Percentiles rank a stretch among this genome's conserved stretches.
phyloP scores from a whole-genome alignment of 106 monocot genomes.

The Dendrobium officinale region DNA sequence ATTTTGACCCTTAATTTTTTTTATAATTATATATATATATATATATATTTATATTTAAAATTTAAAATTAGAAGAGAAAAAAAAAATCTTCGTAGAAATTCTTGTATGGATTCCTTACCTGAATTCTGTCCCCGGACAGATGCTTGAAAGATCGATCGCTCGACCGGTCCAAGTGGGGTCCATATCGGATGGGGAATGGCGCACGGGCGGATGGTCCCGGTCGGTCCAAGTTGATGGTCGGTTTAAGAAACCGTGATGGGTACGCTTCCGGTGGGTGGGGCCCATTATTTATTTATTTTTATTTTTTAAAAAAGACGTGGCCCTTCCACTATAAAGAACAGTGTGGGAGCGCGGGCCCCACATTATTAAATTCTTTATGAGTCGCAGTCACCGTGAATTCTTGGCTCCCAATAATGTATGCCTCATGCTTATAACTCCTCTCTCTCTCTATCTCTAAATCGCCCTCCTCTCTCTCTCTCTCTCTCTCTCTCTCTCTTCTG shows the following conservation, averaged over 20 bases:
- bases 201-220: conserved; percentile 1
- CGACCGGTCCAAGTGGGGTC: not conserved
- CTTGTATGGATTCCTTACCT: too few species aligned
- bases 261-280: not conserved
- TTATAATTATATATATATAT: too few species aligned
- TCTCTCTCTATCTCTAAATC: not conserved
- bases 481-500: not conserved
- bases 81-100: too few species aligned
- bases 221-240: not conserved
- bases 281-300: not conserved
- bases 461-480: not conserved
- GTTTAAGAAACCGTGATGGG: not conserved
- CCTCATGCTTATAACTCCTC: not conserved
- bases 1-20: too few species aligned
- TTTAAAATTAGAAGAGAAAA: too few species aligned
- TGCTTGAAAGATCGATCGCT: too few species aligned
- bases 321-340: not conserved
- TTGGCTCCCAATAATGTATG: not conserved
- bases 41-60: too few species aligned
- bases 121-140: too few species aligned
- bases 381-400: not conserved
- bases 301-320: not conserved
- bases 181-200: not conserved
- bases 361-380: too few species aligned
- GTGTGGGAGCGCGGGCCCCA: too few species aligned